Base-by-base conservation (phyloP, 2,329 filamentous ascomycete genomes). In the Colletotrichum zoysiae region DNA sequence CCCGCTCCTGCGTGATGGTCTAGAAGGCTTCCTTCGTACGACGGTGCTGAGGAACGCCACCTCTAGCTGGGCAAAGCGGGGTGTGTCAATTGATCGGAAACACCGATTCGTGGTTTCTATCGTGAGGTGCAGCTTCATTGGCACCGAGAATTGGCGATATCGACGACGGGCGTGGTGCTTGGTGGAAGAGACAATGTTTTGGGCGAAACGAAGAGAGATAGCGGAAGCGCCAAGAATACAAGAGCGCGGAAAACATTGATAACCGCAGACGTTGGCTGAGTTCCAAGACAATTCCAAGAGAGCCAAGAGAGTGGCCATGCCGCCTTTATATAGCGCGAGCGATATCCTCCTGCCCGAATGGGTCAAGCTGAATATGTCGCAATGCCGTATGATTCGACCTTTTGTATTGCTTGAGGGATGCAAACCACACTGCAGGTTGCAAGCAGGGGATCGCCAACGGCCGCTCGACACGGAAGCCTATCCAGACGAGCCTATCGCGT, bases 321-420 rank as follows among this genome's bases (percentile, higher is more conserved):
- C 65, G 51, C 30, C 55, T 48, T 71, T 71, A 71, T 71, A 71
- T 59, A 60, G 53, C 40, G 46, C 20, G n/a, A 46, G 35, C n/a
- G 38, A 64, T 69, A 69, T 64, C 59, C 69, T 71, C 69, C 69
- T 71, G 53, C 69, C 69, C 35, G 33, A 71, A 71, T 8, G 55
- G 69, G 38, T 30, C 48, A 60, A 40, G 33, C 58, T 26, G 42
- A 33, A 58, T 33, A 20, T n/a, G 20, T 33, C 23, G 33, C n/a
- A 40, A 48, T 8, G 58, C 38, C 61, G 26, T 26, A 26, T 26
- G 26, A 26, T 26, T 26, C 26, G 26, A 26, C 26, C 26, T 26
- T 26, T 26, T 26, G 26, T 26, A 26, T 26, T 26, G 26, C 26
- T 26, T 26, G 26, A 26, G 26, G 26, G 26, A 26, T 26, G 1